Conservation (phyloP, 768 basidiomycete genomes). For the Russula brevipes region DNA sequence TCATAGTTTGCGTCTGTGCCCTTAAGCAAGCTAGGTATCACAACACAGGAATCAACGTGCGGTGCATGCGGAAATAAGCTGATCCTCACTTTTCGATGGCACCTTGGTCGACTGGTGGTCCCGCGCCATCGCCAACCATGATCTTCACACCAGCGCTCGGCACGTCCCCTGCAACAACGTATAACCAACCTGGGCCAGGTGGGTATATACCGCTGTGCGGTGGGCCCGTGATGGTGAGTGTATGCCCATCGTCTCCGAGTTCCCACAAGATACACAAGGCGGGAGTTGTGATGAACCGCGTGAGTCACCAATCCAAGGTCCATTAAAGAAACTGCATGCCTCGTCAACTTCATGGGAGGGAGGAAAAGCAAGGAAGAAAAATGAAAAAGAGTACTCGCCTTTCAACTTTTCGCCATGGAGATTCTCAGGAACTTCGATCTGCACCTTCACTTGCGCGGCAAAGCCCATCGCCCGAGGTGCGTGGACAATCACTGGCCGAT, state of each 20-base stretch:
- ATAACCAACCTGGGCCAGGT: conserved; percentile 77
- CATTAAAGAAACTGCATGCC: conserved; percentile 58
- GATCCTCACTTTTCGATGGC: conserved; percentile 54
- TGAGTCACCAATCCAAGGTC: conserved; percentile 82
- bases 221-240: conserved; percentile 57
- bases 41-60: background rate
- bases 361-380: too few species aligned
- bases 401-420: conserved; percentile 40
- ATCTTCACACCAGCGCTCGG: conserved; percentile 59
- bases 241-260: conserved; percentile 40
- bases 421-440: conserved; percentile 40
- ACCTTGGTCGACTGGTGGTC: conserved; percentile 51
- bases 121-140: conserved; percentile 62
- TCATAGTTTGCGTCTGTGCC: conserved; percentile 31
- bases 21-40: conserved; percentile 41
- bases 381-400: conserved; percentile 34
- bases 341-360: background rate
- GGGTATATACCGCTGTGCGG: conserved; percentile 64
- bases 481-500: conserved; percentile 45
- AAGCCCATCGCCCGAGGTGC: conserved; percentile 40
- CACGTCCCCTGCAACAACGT: conserved; percentile 57
- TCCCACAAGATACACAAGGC: conserved; percentile 62
- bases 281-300: conserved; percentile 67
- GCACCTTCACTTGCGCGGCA: conserved; percentile 43
- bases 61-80: background rate